These are phyloP conservation scores for Isochrysis galbana DNA, from an alignment of 78 protist genomes.

Conservation along the genomic window DNA sequence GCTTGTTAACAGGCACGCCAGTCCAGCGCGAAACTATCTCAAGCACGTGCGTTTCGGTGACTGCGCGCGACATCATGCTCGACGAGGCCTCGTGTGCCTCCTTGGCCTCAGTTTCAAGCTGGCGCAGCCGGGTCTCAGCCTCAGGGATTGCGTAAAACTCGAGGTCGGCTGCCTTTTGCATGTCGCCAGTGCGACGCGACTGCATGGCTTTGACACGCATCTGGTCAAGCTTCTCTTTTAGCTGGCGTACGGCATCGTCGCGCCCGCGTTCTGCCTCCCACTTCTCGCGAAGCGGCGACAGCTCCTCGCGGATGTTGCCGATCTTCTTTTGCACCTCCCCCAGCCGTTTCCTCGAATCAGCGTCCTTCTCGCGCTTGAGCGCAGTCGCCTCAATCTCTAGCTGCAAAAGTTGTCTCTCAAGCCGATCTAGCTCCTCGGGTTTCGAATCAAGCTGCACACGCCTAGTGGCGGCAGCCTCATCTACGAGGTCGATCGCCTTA, in stretches of 20 bases:
- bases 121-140: not conserved
- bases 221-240: conserved; percentile 20
- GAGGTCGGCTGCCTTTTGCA: conserved; percentile 84
- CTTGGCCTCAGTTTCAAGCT: conserved; percentile 32
- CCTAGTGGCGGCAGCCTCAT: conserved; percentile 89
- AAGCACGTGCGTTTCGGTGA: conserved; percentile 62
- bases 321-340: conserved; percentile 63
- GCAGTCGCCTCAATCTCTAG: conserved; percentile 89
- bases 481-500: conserved; percentile 96
- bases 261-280: conserved; percentile 82
- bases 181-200: conserved; percentile 84
- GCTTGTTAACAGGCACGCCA: conserved; percentile 92
- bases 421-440: conserved; percentile 89
- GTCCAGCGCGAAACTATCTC: conserved; percentile 91
- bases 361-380: conserved; percentile 80
- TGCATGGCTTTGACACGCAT: conserved; percentile 27
- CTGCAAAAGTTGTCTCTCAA: conserved; percentile 84
- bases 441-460: conserved; percentile 91
- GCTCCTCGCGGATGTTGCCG: conserved; percentile 66
- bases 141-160: conserved; percentile 86
- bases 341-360: conserved; percentile 61
- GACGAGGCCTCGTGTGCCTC: conserved; percentile 21
- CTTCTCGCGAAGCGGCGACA: conserved; percentile 68
- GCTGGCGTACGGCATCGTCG: conserved; percentile 71
- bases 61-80: conserved; percentile 62